A percentile compares a stretch with the other conserved stretches of the same genome.
Evolutionary conservation across 805 yeast genomes (phyloP).

Genomic region (Pichia californica): DNA sequence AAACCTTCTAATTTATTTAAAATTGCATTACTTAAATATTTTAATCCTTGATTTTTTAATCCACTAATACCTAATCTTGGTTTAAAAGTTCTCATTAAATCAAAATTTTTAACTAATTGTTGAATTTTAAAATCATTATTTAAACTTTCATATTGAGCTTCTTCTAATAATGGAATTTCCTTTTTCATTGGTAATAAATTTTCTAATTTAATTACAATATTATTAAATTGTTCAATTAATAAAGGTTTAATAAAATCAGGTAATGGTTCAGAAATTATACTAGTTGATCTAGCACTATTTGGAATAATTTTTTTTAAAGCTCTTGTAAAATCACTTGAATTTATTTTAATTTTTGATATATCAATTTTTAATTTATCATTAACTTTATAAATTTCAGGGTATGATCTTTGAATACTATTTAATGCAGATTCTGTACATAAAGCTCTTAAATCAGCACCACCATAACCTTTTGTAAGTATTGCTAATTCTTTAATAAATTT

Average conservation of each 20-base stretch:
- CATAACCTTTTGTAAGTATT: constrained; percentile 84
- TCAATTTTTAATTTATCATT: constrained; percentile 68
- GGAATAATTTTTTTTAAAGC: constrained; percentile 88
- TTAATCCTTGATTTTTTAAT: constrained; percentile 75
- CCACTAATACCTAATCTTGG: constrained; percentile 80
- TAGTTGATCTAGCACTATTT: constrained; percentile 80
- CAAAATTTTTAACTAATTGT: constrained; percentile 41
- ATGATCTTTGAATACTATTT: constrained; percentile 82
- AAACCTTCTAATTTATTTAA: constrained; percentile 81
- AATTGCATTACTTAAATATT: constrained; percentile 75
- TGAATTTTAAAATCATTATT: constrained; percentile 58
- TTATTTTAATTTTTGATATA: constrained; percentile 63
- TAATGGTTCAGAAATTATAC: constrained; percentile 62
- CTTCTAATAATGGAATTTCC: constrained; percentile 55
- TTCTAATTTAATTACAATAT: constrained; percentile 43
- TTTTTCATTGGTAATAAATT: constrained; percentile 55
- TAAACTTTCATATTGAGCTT: constrained; percentile 58
- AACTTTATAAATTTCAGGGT: constrained; percentile 85
- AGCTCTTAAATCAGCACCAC: constrained; percentile 95
- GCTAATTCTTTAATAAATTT: constrained; percentile 64
- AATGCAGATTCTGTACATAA: constrained; percentile 94
- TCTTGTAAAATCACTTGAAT: constrained; percentile 76
- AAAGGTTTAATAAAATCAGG: constrained; percentile 69
- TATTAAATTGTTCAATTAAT: constrained; percentile 43
- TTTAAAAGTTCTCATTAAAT: constrained; percentile 56